Evolutionary conservation across 441 rosid genomes (phyloP).

Genomic region (Bruguiera hainesii): DNA sequence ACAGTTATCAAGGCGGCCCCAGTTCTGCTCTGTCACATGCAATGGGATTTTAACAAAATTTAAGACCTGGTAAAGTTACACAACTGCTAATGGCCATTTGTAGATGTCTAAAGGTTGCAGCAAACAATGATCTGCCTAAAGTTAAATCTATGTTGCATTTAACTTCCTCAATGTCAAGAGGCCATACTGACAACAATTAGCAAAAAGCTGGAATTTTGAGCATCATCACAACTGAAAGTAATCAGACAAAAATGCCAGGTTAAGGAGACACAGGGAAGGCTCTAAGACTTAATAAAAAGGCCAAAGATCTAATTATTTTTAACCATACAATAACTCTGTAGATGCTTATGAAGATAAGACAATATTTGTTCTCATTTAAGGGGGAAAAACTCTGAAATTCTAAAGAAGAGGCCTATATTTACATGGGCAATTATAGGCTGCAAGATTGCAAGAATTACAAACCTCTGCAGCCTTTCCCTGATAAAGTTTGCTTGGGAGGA

Average conservation of each 20-base stretch:
- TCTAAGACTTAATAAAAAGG: too few species aligned
- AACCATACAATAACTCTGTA: too few species aligned
- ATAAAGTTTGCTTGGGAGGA: constrained; percentile 70
- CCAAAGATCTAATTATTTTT: too few species aligned
- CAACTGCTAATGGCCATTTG: not conserved
- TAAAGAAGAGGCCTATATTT: too few species aligned
- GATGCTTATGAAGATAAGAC: too few species aligned
- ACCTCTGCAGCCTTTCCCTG: constrained; percentile 76
- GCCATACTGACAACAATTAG: too few species aligned
- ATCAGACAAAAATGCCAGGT: not conserved
- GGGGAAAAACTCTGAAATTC: too few species aligned
- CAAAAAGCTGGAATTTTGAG: not conserved
- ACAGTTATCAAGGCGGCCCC: constrained; percentile 64
- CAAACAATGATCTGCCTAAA: not conserved
- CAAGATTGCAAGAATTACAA: constrained; percentile 24
- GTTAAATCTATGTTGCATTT: not conserved
- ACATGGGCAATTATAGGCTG: not conserved
- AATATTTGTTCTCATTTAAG: too few species aligned
- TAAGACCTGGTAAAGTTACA: constrained; percentile 9
- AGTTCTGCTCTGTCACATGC: constrained; percentile 86
- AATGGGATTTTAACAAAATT: constrained; percentile 21
- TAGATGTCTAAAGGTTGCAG: not conserved
- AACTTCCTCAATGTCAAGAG: not conserved
- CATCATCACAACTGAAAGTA: not conserved
- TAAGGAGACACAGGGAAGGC: too few species aligned